Evolutionary conservation across 225 moss, liverwort and hornwort species (phyloP).

Genomic region (Bryoerythrophyllum caledonicum): DNA sequence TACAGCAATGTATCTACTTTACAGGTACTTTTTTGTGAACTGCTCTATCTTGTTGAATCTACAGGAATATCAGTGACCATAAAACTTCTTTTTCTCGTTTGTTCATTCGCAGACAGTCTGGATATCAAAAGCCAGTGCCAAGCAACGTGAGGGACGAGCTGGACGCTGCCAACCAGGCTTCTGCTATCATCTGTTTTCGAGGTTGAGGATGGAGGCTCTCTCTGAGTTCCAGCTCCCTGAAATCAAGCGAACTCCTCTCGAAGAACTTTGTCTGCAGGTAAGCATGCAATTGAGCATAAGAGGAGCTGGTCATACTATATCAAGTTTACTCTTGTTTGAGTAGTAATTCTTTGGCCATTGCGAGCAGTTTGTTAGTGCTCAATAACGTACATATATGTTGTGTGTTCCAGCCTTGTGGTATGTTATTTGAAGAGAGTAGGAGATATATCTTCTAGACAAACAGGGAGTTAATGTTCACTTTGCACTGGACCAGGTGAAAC

Average conservation of each 20-base stretch:
- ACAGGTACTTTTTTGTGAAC: slow-evolving; percentile 44
- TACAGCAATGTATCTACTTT: slow-evolving; percentile 96
- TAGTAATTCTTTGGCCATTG: slow-evolving; percentile 3
- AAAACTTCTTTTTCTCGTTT: not conserved
- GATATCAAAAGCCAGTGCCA: slow-evolving; percentile 92
- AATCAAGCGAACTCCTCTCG: slow-evolving; percentile 95
- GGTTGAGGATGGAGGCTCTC: slow-evolving; percentile 80
- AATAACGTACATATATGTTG: not conserved
- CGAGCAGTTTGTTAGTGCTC: slow-evolving; percentile 11
- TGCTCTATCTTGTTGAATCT: not conserved
- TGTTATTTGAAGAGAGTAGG: slow-evolving; percentile 12
- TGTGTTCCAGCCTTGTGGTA: not conserved
- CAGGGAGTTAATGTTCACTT: not conserved
- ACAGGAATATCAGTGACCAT: not conserved
- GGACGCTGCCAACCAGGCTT: slow-evolving; percentile 90
- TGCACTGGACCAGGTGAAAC: slow-evolving; percentile 51
- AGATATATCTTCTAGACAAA: slow-evolving; percentile 3
- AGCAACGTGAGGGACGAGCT: slow-evolving; percentile 92
- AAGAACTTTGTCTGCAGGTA: slow-evolving; percentile 94
- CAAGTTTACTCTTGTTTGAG: slow-evolving; percentile 4
- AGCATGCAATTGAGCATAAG: not conserved
- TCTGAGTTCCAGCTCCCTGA: slow-evolving; percentile 95
- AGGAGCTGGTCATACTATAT: not conserved
- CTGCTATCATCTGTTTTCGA: slow-evolving; percentile 93
- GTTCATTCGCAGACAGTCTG: slow-evolving; percentile 53